Evolutionary conservation across 2,329 filamentous ascomycete species (phyloP).

Genomic region (Penicillium occitanis): DNA sequence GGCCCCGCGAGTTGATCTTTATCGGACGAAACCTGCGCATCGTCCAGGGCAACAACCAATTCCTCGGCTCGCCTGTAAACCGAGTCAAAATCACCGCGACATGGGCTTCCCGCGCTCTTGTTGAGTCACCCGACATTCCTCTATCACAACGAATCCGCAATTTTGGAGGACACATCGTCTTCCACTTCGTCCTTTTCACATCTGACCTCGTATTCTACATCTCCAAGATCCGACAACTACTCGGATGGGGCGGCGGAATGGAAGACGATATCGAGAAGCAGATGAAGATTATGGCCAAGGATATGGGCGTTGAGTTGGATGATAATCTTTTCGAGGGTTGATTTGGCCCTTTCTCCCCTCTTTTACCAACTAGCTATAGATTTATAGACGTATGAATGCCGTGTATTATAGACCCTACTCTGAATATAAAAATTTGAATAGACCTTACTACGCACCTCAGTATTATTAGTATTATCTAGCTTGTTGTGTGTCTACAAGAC

Average conservation of each 20-base stretch:
- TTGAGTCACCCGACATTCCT: constrained; percentile 67
- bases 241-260: constrained; percentile 80
- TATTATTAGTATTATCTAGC: neutral
- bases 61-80: constrained; percentile 83
- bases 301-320: constrained; percentile 87
- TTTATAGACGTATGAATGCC: neutral
- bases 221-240: constrained; percentile 71
- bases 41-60: constrained; percentile 90
- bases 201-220: constrained; percentile 83
- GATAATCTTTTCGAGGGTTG: constrained; percentile 77
- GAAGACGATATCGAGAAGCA: constrained; percentile 88
- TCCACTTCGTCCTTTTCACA: constrained; percentile 70
- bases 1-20: constrained; percentile 88
- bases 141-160: constrained; percentile 64
- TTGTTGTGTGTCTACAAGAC: neutral
- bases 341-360: constrained; percentile 3
- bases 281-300: constrained; percentile 84
- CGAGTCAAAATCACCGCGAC: constrained; percentile 88
- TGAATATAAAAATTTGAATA: constrained; percentile 13
- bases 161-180: constrained; percentile 76
- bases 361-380: neutral
- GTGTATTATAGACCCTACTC: constrained; percentile 20
- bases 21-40: constrained; percentile 90
- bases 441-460: neutral
- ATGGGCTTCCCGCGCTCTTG: constrained; percentile 84